Evolutionary conservation across 2,329 filamentous ascomycete species (phyloP).

Genomic region (Leptosphaerulina australis): DNA sequence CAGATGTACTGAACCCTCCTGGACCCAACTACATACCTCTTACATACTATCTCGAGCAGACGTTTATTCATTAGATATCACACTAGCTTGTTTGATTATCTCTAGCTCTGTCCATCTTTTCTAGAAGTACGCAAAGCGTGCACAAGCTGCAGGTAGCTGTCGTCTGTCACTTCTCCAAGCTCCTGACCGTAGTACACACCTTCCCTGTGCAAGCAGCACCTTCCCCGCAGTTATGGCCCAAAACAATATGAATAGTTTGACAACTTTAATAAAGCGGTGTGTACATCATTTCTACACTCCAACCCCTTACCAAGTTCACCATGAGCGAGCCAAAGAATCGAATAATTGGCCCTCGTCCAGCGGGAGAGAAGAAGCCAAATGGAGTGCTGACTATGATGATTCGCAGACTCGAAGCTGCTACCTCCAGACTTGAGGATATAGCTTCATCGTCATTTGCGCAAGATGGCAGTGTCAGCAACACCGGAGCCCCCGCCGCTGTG

Average conservation of each 20-base stretch:
- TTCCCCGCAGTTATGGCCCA: slow-evolving; percentile 64
- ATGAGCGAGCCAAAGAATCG: slow-evolving; percentile 16
- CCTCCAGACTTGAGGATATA: slow-evolving; percentile 94
- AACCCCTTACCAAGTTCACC: slow-evolving; percentile 15
- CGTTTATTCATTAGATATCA: slow-evolving; percentile 1
- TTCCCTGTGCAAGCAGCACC: slow-evolving; percentile 37
- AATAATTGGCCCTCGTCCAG: slow-evolving; percentile 24
- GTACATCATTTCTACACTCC: slow-evolving; percentile 39
- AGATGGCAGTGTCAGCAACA: slow-evolving; percentile 50
- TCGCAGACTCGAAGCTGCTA: slow-evolving; percentile 91
- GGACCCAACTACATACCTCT: background rate
- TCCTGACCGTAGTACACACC: slow-evolving; percentile 25
- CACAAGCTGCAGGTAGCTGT: slow-evolving; percentile 35
- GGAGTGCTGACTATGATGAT: slow-evolving; percentile 57
- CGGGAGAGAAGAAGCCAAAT: slow-evolving; percentile 34
- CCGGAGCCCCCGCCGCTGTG: slow-evolving; percentile 35
- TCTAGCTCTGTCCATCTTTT: background rate
- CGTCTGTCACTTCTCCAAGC: slow-evolving; percentile 33
- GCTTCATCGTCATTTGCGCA: slow-evolving; percentile 71
- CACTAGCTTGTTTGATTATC: background rate
- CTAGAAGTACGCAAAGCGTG: slow-evolving; percentile 2
- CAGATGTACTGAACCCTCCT: slow-evolving; percentile 6
- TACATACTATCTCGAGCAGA: background rate
- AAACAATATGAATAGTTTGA: slow-evolving; percentile 93
- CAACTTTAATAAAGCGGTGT: slow-evolving; percentile 97